A percentile compares a stretch with the other conserved stretches of the same genome.
phyloP scores from a whole-genome alignment of 805 yeast species.

The Yamadazyma endophytica region DNA sequence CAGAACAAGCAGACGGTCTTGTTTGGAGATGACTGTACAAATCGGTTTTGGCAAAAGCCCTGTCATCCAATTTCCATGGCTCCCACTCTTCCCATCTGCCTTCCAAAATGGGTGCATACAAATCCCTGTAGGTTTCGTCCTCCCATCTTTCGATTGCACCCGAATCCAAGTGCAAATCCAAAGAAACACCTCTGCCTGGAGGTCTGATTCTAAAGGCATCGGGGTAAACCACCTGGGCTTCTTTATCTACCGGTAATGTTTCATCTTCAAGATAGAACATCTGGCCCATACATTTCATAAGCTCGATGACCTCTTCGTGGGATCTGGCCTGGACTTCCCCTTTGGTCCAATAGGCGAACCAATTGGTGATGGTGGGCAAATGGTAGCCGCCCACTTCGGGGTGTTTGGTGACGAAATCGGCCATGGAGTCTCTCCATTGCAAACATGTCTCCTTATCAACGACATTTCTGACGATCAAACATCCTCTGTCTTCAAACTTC shows the following conservation, averaged over 20 bases:
- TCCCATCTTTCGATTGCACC: constrained; percentile 44
- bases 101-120: constrained; percentile 29
- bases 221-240: constrained; percentile 34
- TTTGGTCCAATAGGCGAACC: constrained; percentile 35
- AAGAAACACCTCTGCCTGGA: constrained; percentile 30
- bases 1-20: constrained; percentile 9
- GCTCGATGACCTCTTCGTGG: constrained; percentile 20
- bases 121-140: constrained; percentile 28
- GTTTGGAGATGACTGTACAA: constrained; percentile 18
- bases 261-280: constrained; percentile 26
- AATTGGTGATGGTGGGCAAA: constrained; percentile 19
- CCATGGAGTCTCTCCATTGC: constrained; percentile 16
- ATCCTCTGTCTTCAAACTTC: constrained; percentile 13
- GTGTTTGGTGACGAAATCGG: constrained; percentile 20
- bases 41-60: constrained; percentile 27
- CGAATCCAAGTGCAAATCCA: constrained; percentile 41
- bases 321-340: constrained; percentile 36
- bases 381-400: constrained; percentile 26
- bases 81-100: constrained; percentile 40
- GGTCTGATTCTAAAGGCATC: constrained; percentile 38
- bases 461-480: constrained; percentile 25
- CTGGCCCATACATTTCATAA: constrained; percentile 20
- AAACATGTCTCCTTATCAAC: constrained; percentile 20
- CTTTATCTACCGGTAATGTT: constrained; percentile 21
- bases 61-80: constrained; percentile 28